phyloP scores from a whole-genome alignment of 495 filamentous ascomycete species.

The Lasiosphaeria hispida region DNA sequence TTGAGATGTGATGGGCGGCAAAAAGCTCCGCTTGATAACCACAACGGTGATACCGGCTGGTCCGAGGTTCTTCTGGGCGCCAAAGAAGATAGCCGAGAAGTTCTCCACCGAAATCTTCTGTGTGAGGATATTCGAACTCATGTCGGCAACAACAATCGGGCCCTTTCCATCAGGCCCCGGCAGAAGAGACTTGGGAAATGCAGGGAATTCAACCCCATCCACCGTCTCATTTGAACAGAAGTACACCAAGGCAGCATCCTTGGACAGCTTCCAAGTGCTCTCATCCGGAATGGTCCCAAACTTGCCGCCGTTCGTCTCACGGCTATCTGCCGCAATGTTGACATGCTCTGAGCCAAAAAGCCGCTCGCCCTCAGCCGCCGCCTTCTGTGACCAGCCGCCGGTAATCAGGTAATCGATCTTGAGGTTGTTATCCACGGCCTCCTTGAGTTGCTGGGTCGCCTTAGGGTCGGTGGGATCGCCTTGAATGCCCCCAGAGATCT shows the following conservation, averaged over 20 bases:
- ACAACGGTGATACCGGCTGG: constrained; percentile 80
- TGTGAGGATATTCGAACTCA: constrained; percentile 76
- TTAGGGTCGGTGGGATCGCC: constrained; percentile 45
- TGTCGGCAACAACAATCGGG: constrained; percentile 76
- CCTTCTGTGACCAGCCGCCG: constrained; percentile 90
- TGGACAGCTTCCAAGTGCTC: constrained; percentile 71
- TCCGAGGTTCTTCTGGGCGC: constrained; percentile 90
- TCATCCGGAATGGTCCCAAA: constrained; percentile 81
- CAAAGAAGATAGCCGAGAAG: constrained; percentile 74
- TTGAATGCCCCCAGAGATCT: constrained; percentile 36
- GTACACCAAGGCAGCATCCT: constrained; percentile 74
- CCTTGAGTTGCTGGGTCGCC: constrained; percentile 55
- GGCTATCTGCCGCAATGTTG: constrained; percentile 74
- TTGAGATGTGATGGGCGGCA: constrained; percentile 59
- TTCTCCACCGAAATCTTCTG: constrained; percentile 64
- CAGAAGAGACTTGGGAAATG: constrained; percentile 64
- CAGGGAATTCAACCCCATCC: constrained; percentile 90
- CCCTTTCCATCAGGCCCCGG: constrained; percentile 55
- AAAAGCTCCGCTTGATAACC: constrained; percentile 72
- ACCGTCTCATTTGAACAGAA: constrained; percentile 94
- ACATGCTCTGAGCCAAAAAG: constrained; percentile 74
- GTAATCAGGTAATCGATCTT: constrained; percentile 91
- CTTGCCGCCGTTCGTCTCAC: constrained; percentile 72
- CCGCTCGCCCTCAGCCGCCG: constrained; percentile 74
- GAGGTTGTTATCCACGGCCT: constrained; percentile 63